These are phyloP conservation scores for Botrytis fragariae DNA, from an alignment of 2,329 filamentous ascomycete species.

Conservation along the genomic window DNA sequence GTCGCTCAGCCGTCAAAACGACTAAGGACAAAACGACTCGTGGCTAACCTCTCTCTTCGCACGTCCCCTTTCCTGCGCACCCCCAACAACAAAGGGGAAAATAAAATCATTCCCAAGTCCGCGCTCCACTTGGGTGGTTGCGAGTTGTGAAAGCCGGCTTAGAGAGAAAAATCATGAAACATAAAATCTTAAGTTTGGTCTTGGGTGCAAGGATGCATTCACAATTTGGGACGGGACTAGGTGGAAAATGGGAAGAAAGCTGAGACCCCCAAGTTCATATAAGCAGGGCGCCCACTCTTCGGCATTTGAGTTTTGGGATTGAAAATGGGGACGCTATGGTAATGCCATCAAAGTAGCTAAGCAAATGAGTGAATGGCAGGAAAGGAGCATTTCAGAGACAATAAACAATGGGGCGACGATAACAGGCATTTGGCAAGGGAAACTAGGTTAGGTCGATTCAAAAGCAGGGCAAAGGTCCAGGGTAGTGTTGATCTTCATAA, in stretches of 20 bases:
- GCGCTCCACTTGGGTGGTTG: neutral
- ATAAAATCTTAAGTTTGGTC: neutral
- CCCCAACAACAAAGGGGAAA: neutral
- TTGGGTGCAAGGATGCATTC: neutral
- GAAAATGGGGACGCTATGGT: neutral
- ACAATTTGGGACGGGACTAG: neutral
- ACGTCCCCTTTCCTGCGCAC: slow-evolving; percentile 11
- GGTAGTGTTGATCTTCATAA: slow-evolving; percentile 14
- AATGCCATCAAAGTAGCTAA: neutral
- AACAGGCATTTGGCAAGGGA: neutral
- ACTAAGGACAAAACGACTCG: slow-evolving; percentile 9
- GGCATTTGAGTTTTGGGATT: neutral
- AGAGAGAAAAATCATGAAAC: neutral
- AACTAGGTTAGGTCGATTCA: neutral
- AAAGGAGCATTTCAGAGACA: slow-evolving; percentile 1
- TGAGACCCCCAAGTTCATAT: slow-evolving; percentile 6
- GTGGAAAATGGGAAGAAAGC: neutral
- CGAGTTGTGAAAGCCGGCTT: neutral
- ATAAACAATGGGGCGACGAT: slow-evolving; percentile 5
- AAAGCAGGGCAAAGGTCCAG: neutral
- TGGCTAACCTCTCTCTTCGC: slow-evolving; percentile 7
- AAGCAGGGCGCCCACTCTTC: slow-evolving; percentile 11
- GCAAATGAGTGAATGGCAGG: neutral
- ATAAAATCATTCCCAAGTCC: neutral
- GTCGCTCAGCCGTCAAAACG: neutral